A percentile compares a stretch with the other conserved stretches of the same genome.
phyloP scores from a whole-genome alignment of 257 asterid species.

The Oldenlandia corymbosa region DNA sequence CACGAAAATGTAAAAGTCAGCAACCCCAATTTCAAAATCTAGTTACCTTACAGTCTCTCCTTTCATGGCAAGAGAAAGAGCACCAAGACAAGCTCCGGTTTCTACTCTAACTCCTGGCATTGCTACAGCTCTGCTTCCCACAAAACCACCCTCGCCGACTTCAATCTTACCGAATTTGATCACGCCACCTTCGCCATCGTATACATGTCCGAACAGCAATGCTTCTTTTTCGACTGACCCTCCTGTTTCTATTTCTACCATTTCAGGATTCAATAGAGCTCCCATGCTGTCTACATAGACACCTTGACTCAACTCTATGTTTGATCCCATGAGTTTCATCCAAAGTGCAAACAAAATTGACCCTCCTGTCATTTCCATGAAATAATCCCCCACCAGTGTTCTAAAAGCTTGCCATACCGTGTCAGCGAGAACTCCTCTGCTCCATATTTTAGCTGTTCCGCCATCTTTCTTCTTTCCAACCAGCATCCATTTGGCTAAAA shows the following conservation, averaged over 20 bases:
- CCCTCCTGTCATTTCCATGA: constrained; percentile 62
- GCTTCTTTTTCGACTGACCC: constrained; percentile 73
- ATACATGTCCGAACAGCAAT: constrained; percentile 68
- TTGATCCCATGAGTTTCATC: constrained; percentile 83
- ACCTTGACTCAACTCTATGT: constrained; percentile 46
- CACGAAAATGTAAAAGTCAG: neutral
- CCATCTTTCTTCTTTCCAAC: constrained; percentile 73
- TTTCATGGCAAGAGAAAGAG: constrained; percentile 85
- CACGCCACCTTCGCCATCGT: constrained; percentile 74
- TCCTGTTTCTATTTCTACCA: constrained; percentile 70
- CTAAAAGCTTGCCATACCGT: constrained; percentile 83
- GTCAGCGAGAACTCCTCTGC: constrained; percentile 50
- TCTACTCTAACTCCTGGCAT: constrained; percentile 88
- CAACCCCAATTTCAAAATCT: constrained; percentile 20
- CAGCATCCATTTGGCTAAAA: constrained; percentile 45
- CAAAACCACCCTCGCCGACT: constrained; percentile 65
- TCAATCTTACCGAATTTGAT: constrained; percentile 73
- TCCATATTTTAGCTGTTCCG: constrained; percentile 55
- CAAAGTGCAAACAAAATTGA: constrained; percentile 51
- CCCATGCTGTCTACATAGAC: constrained; percentile 82
- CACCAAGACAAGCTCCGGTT: constrained; percentile 47
- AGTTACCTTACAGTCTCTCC: constrained; percentile 58
- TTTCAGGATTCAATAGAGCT: constrained; percentile 69
- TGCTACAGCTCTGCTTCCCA: constrained; percentile 71
- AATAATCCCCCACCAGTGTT: constrained; percentile 62